Evolutionary conservation across 2,329 filamentous ascomycete species (phyloP).

Genomic region (Aspergillus fumigatiaffinis): DNA sequence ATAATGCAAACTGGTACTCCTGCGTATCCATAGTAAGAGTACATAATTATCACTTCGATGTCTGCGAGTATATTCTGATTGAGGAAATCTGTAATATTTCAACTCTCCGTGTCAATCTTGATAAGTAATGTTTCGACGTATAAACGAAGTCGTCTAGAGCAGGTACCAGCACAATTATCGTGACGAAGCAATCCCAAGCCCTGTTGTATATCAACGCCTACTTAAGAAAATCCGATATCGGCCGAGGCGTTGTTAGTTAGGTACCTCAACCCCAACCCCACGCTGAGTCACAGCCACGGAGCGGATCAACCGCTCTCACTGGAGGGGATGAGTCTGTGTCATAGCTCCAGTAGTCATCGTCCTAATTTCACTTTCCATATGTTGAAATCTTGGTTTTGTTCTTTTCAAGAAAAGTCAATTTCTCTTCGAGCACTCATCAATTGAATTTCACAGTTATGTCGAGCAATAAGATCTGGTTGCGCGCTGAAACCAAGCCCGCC

Average conservation of each 20-base stretch:
- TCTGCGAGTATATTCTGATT: background rate
- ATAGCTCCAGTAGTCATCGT: slow-evolving; percentile 15
- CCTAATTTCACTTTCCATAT: slow-evolving; percentile 6
- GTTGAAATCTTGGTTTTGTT: slow-evolving; percentile 5
- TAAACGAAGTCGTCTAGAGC: background rate
- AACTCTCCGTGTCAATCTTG: background rate
- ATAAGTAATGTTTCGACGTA: background rate
- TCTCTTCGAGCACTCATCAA: slow-evolving; percentile 3
- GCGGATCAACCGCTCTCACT: slow-evolving; percentile 31
- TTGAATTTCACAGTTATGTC: slow-evolving; percentile 24
- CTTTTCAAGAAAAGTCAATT: slow-evolving; percentile 3
- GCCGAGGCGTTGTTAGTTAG: background rate
- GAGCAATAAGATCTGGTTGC: slow-evolving; percentile 49
- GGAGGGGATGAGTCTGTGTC: slow-evolving; percentile 25
- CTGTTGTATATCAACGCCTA: background rate
- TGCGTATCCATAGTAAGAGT: background rate
- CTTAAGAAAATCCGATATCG: slow-evolving; percentile 14
- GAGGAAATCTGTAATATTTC: background rate
- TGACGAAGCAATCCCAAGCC: background rate
- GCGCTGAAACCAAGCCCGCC: slow-evolving; percentile 57
- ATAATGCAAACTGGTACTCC: background rate
- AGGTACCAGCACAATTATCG: background rate
- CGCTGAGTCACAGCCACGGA: slow-evolving; percentile 24
- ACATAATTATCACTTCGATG: background rate
- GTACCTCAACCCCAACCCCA: background rate